Evolutionary conservation across 2,329 filamentous ascomycete genomes (phyloP).

Genomic region (Diaporthe destruens): DNA sequence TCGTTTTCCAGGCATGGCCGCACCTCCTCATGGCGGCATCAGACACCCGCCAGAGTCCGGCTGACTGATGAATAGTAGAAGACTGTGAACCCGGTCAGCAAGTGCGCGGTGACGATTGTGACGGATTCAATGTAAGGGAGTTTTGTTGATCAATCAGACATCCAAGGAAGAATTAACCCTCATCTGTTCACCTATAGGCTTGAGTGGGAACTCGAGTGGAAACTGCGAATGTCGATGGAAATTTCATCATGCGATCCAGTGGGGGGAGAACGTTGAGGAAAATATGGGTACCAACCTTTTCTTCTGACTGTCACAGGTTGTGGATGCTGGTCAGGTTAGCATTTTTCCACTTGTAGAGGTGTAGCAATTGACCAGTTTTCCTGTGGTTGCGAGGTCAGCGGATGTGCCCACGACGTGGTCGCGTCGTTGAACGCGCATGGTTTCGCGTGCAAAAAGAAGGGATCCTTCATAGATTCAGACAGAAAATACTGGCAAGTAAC

Average conservation of each 20-base stretch:
- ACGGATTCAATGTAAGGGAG: slow-evolving; percentile 4
- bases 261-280: slow-evolving; percentile 29
- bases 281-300: slow-evolving; percentile 50
- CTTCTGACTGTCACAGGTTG: background rate
- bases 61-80: background rate
- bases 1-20: background rate
- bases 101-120: background rate
- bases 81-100: slow-evolving; percentile 29
- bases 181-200: slow-evolving; percentile 77
- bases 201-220: slow-evolving; percentile 80
- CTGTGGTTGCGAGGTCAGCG: slow-evolving; percentile 33
- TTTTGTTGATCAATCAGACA: slow-evolving; percentile 68
- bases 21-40: background rate
- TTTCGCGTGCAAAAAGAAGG: background rate
- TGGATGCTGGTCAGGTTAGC: slow-evolving; percentile 27
- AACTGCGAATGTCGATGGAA: slow-evolving; percentile 87
- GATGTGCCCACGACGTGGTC: background rate
- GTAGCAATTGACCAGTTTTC: slow-evolving; percentile 20
- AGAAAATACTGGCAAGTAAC: slow-evolving; percentile 93
- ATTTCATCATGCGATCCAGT: slow-evolving; percentile 73
- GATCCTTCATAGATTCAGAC: slow-evolving; percentile 68
- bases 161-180: slow-evolving; percentile 80
- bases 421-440: background rate
- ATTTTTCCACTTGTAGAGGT: background rate
- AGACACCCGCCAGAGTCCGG: background rate